Base-by-base conservation (phyloP, 73 alveolate species). In the Paramecium tetraurelia region DNA sequence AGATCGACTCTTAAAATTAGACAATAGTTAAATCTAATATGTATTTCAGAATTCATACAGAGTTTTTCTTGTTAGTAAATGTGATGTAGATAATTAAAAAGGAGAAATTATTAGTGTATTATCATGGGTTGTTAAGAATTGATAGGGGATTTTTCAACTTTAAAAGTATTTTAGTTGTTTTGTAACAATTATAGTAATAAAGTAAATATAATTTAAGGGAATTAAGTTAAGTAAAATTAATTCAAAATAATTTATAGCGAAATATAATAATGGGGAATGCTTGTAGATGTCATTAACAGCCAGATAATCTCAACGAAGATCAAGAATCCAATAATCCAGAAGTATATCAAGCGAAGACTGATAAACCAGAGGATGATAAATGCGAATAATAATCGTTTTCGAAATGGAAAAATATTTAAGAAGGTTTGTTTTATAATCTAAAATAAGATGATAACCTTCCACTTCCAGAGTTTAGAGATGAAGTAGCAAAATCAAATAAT, bases 361-460 rank as follows among this genome's bases (percentile, higher is more conserved):
- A 63, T 31, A 63, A 63, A 33, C 48, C 84, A 31, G 84, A 63
- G 41, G 27, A 63, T 63, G 84, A 14, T 11, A 33, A 33, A 63
- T 63, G 84, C n/a, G 84, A 63, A 63, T 63, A 63, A 63, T 63
- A 63, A 63, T 53, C 69, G 11, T 11, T 63, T 31, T 63, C 84
- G 1, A 63, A 63, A 63, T 63, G 84, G 84, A 63, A 48, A 63
- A 63, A 63, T n/a, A 63, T 63, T 63, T 33, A 63, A 63, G 84
- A 63, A 63, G 84, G 84, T 63, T 63, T 33, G 46, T 27, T 53
- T 53, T 31, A 63, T 63, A 63, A 63, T 63, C 20, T 63, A 63
- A 31, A 27, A 33, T 10, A 75, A 41, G 87, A 75, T 38, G 87
- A 75, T 38, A 75, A 75, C 46, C 35, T 35, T 7, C 87, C 87